Conservation (phyloP, 208 protist genomes). For the Strigomonas culicis region DNA sequence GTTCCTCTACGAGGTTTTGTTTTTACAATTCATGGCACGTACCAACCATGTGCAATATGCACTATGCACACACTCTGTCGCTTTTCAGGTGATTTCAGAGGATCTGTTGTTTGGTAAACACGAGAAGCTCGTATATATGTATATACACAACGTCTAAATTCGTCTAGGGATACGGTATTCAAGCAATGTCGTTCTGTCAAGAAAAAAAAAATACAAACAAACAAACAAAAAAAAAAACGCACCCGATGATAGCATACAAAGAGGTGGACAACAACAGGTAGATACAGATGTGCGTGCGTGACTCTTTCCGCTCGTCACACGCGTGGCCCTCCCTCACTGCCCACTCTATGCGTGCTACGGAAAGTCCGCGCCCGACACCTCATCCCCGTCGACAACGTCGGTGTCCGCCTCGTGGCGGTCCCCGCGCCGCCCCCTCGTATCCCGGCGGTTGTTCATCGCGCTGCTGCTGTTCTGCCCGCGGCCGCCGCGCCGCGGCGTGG, state of each 20-base stretch:
- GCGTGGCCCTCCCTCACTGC: background rate
- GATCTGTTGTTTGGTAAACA: background rate
- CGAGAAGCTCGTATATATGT: background rate
- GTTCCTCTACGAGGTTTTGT: too few species aligned
- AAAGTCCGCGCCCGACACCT: background rate
- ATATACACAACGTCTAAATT: background rate
- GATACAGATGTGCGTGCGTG: background rate
- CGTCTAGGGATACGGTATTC: background rate
- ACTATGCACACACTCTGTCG: too few species aligned
- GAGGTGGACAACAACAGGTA: background rate
- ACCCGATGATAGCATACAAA: background rate
- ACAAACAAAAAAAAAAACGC: conserved; percentile 19
- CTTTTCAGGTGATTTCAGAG: background rate
- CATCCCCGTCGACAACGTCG: conserved; percentile 2
- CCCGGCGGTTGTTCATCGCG: background rate
- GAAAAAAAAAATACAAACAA: conserved; percentile 5
- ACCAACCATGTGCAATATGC: too few species aligned
- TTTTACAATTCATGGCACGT: too few species aligned
- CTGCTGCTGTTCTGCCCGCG: background rate
- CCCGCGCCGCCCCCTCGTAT: background rate
- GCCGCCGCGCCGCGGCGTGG: background rate
- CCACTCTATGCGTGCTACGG: conserved; percentile 1
- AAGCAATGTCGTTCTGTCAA: background rate
- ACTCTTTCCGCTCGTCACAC: background rate
- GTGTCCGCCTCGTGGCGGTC: background rate